phyloP scores from a whole-genome alignment of 2,329 filamentous ascomycete species.

The Proliferodiscus dingleyae region DNA sequence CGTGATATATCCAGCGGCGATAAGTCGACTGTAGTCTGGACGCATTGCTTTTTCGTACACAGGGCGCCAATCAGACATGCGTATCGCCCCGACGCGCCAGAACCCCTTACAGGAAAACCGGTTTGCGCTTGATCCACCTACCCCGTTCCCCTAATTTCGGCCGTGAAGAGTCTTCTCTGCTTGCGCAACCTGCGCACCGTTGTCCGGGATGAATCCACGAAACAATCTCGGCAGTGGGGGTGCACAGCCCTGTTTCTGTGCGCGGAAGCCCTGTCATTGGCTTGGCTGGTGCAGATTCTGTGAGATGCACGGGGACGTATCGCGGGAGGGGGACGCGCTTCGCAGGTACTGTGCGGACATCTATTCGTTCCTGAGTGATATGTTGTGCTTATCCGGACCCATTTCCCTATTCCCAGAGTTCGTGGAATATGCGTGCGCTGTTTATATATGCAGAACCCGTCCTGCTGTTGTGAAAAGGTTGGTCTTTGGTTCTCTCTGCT shows the following conservation, averaged over 20 bases:
- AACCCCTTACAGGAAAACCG: too few relatives aligned
- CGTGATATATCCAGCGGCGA: too few relatives aligned
- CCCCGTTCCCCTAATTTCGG: constrained; percentile 1
- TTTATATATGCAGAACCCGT: not conserved
- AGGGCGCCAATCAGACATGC: too few relatives aligned
- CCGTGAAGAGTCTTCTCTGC: not conserved
- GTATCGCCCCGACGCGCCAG: too few relatives aligned
- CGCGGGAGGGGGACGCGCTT: not conserved
- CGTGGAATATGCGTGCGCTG: not conserved
- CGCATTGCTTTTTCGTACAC: too few relatives aligned
- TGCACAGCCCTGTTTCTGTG: not conserved
- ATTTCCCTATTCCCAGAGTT: not conserved
- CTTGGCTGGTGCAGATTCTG: not conserved
- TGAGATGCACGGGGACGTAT: not conserved
- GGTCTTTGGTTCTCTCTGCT: not conserved
- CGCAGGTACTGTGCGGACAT: not conserved
- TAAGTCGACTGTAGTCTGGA: too few relatives aligned
- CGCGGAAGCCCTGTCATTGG: not conserved
- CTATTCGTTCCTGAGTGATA: too few relatives aligned
- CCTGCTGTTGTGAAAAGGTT: not conserved
- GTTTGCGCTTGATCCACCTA: too few relatives aligned
- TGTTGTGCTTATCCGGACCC: not conserved
- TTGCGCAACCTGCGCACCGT: too few relatives aligned
- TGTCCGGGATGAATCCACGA: not conserved
- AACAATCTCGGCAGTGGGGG: constrained; percentile 4